A percentile compares a stretch with the other conserved stretches of the same genome.
phyloP scores from a whole-genome alignment of 2,329 filamentous ascomycete genomes.

The Aspergillus pseudotamarii region DNA sequence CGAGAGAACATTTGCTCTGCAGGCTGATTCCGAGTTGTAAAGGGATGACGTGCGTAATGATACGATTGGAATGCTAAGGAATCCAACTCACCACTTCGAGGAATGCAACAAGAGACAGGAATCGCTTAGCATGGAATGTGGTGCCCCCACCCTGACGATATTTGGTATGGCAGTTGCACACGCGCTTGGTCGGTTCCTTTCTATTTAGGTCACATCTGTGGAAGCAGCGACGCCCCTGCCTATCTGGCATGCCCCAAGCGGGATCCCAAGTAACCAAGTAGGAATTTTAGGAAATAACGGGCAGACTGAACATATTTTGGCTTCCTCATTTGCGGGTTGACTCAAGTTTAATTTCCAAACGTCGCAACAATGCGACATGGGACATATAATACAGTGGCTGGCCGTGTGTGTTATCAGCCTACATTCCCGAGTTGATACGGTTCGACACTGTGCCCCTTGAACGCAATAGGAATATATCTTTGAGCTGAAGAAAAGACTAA shows the following conservation, averaged over 20 bases:
- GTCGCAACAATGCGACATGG: background rate
- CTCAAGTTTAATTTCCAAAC: background rate
- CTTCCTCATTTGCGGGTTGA: background rate
- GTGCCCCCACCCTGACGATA: slow-evolving; percentile 7
- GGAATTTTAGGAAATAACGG: background rate
- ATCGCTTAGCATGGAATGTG: slow-evolving; percentile 19
- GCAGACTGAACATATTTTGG: background rate
- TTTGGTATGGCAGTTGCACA: slow-evolving; percentile 24
- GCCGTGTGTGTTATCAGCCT: slow-evolving; percentile 11
- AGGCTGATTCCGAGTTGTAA: slow-evolving; percentile 2
- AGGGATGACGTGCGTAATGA: slow-evolving; percentile 19
- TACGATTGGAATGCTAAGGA: slow-evolving; percentile 24
- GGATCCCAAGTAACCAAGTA: background rate
- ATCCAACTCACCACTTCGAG: slow-evolving; percentile 17
- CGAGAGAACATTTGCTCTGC: slow-evolving; percentile 1
- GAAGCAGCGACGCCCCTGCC: background rate
- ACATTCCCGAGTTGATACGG: slow-evolving; percentile 19
- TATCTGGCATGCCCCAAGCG: background rate
- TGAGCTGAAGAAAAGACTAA: background rate
- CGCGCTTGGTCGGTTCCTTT: background rate
- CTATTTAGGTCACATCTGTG: background rate
- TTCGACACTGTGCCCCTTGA: slow-evolving; percentile 1
- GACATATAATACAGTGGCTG: slow-evolving; percentile 20
- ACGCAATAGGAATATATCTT: background rate
- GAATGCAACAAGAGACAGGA: slow-evolving; percentile 23